These are phyloP conservation scores for Zizania latifolia DNA, from an alignment of 176 grass and related monocot species.

Conservation along the genomic window DNA sequence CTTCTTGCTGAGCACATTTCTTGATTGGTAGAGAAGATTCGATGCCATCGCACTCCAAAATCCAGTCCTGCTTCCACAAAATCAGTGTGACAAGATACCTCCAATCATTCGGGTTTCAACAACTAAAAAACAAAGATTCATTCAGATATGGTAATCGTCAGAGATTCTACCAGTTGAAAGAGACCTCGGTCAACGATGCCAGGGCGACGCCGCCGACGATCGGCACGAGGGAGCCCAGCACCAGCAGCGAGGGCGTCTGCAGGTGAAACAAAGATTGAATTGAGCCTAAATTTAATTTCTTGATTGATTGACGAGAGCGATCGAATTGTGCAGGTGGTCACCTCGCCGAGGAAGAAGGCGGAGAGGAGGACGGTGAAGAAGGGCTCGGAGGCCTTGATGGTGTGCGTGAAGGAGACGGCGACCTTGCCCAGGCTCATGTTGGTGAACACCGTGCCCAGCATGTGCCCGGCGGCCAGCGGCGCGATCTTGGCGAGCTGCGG, in stretches of 20 bases:
- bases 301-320: background rate
- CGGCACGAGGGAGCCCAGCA: conserved; percentile 64
- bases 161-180: conserved; percentile 71
- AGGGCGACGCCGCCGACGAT: conserved; percentile 73
- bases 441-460: conserved; percentile 84
- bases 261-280: background rate
- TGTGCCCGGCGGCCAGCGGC: conserved; percentile 66
- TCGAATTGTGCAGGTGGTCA: background rate
- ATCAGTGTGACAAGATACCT: conserved; percentile 6
- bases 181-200: conserved; percentile 66
- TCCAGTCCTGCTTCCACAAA: conserved; percentile 48
- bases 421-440: conserved; percentile 90
- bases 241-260: conserved; percentile 47
- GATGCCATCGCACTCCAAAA: conserved; percentile 96
- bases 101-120: conserved; percentile 8
- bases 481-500: conserved; percentile 61
- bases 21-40: conserved; percentile 67
- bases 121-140: conserved; percentile 7
- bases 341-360: conserved; percentile 76
- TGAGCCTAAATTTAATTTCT: background rate
- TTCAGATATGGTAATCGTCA: background rate
- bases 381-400: conserved; percentile 83
- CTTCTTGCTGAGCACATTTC: conserved; percentile 79
- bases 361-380: conserved; percentile 95
- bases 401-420: conserved; percentile 95